A percentile compares a stretch with the other conserved stretches of the same genome.
These are phyloP conservation scores for Aspergillus bombycis DNA, from an alignment of 2,329 filamentous ascomycete species.

Conservation along the genomic window DNA sequence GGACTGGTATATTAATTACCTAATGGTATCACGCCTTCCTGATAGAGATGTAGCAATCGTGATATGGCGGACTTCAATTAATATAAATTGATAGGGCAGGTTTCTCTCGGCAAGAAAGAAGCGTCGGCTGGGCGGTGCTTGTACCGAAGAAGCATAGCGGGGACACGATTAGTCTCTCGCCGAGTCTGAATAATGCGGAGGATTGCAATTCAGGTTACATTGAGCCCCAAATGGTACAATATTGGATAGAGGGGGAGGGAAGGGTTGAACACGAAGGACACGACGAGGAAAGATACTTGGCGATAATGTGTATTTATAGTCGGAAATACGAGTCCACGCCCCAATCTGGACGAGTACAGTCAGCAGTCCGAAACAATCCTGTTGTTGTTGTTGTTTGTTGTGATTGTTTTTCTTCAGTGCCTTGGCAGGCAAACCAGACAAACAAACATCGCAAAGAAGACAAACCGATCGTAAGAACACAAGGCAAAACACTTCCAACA, in stretches of 20 bases:
- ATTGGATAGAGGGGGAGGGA: not conserved
- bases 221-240: not conserved
- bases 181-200: conserved; percentile 1
- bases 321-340: no score
- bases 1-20: not conserved
- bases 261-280: no score
- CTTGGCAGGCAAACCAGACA: not conserved
- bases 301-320: no score
- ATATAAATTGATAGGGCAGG: not conserved
- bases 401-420: not conserved
- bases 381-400: not conserved
- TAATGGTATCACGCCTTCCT: not conserved
- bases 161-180: not conserved
- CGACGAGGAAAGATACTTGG: no score
- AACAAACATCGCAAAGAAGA: not conserved
- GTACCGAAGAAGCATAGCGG: conserved; percentile 11
- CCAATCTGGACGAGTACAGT: no score
- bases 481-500: not conserved
- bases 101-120: conserved; percentile 1
- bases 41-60: not conserved
- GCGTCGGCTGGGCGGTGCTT: conserved; percentile 5
- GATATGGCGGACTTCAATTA: not conserved
- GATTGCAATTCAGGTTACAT: not conserved
- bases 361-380: no score
- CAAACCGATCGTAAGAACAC: not conserved